A percentile compares a stretch with the other conserved stretches of the same genome.
These are phyloP conservation scores for Wickerhamiella alocasiicola DNA, from an alignment of 805 yeast genomes.

Conservation along the genomic window DNA sequence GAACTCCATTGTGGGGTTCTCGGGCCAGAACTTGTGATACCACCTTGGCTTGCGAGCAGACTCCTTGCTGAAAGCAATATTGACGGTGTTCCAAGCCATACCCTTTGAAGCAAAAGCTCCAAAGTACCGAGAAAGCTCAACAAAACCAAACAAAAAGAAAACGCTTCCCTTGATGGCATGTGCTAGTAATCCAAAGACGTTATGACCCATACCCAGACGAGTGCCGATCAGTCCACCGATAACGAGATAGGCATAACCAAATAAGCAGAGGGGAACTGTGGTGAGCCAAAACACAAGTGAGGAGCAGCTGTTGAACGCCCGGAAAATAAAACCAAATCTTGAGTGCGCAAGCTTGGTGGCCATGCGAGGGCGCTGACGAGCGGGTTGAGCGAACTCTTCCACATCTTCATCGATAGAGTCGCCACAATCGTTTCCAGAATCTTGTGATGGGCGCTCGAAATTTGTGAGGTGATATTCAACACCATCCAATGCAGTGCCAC, in stretches of 20 bases:
- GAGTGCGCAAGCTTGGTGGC: slow-evolving; percentile 6
- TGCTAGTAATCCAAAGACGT: slow-evolving; percentile 73
- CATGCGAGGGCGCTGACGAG: neutral
- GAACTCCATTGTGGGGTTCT: slow-evolving; percentile 67
- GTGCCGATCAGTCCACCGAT: slow-evolving; percentile 54
- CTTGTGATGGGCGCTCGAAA: slow-evolving; percentile 18
- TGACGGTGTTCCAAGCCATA: slow-evolving; percentile 74
- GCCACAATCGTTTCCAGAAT: slow-evolving; percentile 19
- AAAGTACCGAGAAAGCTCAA: slow-evolving; percentile 75
- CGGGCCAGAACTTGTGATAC: slow-evolving; percentile 22
- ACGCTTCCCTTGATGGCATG: slow-evolving; percentile 96
- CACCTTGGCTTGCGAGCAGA: slow-evolving; percentile 9
- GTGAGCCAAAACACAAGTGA: slow-evolving; percentile 36
- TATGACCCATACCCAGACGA: slow-evolving; percentile 51
- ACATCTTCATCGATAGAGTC: slow-evolving; percentile 7
- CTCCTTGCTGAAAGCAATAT: slow-evolving; percentile 3
- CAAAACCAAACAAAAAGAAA: slow-evolving; percentile 59
- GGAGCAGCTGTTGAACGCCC: slow-evolving; percentile 23
- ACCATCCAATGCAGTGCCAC: slow-evolving; percentile 22
- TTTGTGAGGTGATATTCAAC: slow-evolving; percentile 23
- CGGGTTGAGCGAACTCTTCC: slow-evolving; percentile 1
- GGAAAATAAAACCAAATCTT: slow-evolving; percentile 4
- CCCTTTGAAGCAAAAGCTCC: slow-evolving; percentile 70
- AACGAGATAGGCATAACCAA: slow-evolving; percentile 42
- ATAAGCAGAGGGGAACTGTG: slow-evolving; percentile 55